Base-by-base conservation (phyloP, 345 rosid species). In the Citrus australasica region DNA sequence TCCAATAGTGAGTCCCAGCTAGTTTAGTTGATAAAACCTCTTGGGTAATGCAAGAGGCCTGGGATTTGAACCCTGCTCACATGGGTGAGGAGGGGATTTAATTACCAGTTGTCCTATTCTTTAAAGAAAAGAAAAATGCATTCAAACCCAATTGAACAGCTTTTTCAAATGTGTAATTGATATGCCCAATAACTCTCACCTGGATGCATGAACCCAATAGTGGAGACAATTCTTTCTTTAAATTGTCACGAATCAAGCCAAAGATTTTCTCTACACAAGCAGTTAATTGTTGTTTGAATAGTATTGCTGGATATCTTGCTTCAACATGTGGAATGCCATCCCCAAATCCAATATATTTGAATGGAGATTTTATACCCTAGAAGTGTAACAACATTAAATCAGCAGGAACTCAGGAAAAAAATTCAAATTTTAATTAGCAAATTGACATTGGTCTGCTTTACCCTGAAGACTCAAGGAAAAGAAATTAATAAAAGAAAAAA, bases 241-340 rank as follows among this genome's bases (percentile, higher is more conserved):
- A 83, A 78, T 94, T 91, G 86, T 95, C 99, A 77, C 99, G 94
- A 77, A 95, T 92, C 85, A 95, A 82, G 78, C 99, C 99, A 88
- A 93, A 95, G 21, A 95, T 93, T 89, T 95, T 95, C 90, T 95
- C 99, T 69, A 95, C 98, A 83, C 97, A 95, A 81, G 99, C 95
- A 68, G 98, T 95, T 71, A 95, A 81, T 78, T 95, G 99, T 86
- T 95, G 99, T 81, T 95, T 95, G 76, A 95, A 95, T 64, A 95
- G 83, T 71, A 94, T 87, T 16, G 97, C 98, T 35, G 99, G 99
- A 83, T 90, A 95, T 90, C 97, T 94, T 78, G 99, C 98, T 84
- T 95, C 99, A 79, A 92, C 83, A 77, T 89, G 96, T n/a, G 94
- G 83, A 74, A 81, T 65, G 68, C 94, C 90, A 90, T 90, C 94